A percentile compares a stretch with the other conserved stretches of the same genome.
Conservation (phyloP, 495 filamentous ascomycete genomes). For the Neurospora sp. region DNA sequence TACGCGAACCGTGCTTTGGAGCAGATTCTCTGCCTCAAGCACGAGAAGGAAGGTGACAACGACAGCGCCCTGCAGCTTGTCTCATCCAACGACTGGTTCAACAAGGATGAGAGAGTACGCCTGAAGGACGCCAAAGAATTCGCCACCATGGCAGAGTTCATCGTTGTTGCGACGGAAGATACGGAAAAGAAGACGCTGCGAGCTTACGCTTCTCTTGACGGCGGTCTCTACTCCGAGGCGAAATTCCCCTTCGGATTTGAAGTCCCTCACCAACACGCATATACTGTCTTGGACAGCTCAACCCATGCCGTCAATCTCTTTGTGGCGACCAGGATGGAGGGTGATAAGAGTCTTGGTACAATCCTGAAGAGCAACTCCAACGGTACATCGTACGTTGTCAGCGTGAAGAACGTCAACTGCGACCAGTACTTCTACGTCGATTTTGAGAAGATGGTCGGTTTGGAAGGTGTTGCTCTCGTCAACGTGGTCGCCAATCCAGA, state of each 20-base stretch:
- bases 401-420: conserved; percentile 66
- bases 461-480: conserved; percentile 81
- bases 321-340: conserved; percentile 57
- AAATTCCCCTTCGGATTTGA: conserved; percentile 75
- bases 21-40: conserved; percentile 75
- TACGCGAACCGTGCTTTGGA: conserved; percentile 54
- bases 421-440: conserved; percentile 71
- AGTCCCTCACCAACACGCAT: conserved; percentile 63
- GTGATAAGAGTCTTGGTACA: conserved; percentile 61
- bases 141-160: conserved; percentile 89
- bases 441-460: conserved; percentile 87
- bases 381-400: conserved; percentile 85
- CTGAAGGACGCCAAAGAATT: conserved; percentile 69
- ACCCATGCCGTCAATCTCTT: conserved; percentile 90
- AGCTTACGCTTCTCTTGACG: conserved; percentile 76
- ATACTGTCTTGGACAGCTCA: conserved; percentile 87
- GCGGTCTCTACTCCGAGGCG: conserved; percentile 67
- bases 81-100: conserved; percentile 66
- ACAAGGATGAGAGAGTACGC: conserved; percentile 38
- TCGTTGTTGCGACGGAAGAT: conserved; percentile 72
- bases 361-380: conserved; percentile 98
- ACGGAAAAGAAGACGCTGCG: conserved; percentile 56
- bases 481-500: conserved; percentile 72
- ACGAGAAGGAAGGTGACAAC: conserved; percentile 48
- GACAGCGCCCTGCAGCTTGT: conserved; percentile 59